Base-by-base conservation (phyloP, 2,329 filamentous ascomycete genomes). In the Diplocarpon rosae region DNA sequence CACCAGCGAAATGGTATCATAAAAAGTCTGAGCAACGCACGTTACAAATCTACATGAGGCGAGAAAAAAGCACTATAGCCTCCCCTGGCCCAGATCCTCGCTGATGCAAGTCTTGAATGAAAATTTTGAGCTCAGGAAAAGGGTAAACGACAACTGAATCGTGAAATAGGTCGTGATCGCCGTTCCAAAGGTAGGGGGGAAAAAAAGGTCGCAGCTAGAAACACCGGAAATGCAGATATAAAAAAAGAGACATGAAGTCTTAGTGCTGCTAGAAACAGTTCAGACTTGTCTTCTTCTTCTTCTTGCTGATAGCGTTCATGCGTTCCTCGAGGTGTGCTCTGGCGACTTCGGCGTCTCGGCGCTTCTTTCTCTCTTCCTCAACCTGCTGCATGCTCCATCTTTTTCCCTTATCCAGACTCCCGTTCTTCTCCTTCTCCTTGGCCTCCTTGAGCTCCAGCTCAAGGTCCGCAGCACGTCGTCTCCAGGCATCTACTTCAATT, bases 361-460 rank as follows among this genome's bases (percentile, higher is more conserved):
- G 76, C 68, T 94, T 93, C 69, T 86, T 90, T 57, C 90, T 79
- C 73, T 98, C 92, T 66, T 98, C 90, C 63, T 98, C 93, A 16
- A 96, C 86, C 49, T 88, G 85, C 63, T 95, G 87, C 55, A 96
- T 75, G 52, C 77, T 82, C 75, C 75, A 81, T 44, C 78, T 67
- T 59, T 80, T 59, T 42, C 62, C 59, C 44, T 60, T 59, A 27
- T 61, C 58, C 9, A 52, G 39, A 31, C 48, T 48, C 17, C 49
- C 48, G 33, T 34, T 65, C 64, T 39, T 62, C 52, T 37, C 72
- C 56, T 56, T 72, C 66, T 60, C 57, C 37, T 58, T 55, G 54
- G 80, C 69, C 49, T 80, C 76, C 63, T 79, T 80, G 51, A 61
- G 35, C 47, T 63, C 58, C 10, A 28, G 20, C 40, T 63, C 59